Percentiles rank a stretch among this genome's conserved stretches.
Conservation (phyloP, 2,329 filamentous ascomycete species). For the Simplicillium sp. region DNA sequence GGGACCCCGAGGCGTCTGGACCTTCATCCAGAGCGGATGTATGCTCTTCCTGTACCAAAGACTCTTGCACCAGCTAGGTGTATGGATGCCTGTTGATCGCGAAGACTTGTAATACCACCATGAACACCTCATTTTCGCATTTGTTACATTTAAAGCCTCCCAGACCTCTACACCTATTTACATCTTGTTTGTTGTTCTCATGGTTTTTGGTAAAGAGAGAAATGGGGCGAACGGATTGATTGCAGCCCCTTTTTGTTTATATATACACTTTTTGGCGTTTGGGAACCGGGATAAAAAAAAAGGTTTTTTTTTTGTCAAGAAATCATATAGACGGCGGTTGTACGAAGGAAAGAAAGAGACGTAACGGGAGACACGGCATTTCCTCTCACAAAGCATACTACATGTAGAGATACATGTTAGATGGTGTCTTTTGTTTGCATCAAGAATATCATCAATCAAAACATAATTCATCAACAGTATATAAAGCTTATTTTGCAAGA, state of each 20-base stretch:
- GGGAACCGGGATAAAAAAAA: neutral
- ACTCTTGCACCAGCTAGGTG: conserved; percentile 67
- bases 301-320: no score
- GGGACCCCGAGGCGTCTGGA: conserved; percentile 89
- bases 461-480: conserved; percentile 1
- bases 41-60: conserved; percentile 96
- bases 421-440: neutral
- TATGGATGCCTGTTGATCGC: conserved; percentile 24
- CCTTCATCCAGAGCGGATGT: conserved; percentile 89
- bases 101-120: conserved; percentile 12
- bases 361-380: neutral
- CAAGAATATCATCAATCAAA: conserved; percentile 1
- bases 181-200: neutral
- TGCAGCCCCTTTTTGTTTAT: neutral
- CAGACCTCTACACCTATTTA: neutral
- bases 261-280: neutral
- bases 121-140: conserved; percentile 7
- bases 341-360: neutral
- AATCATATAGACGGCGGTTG: no score
- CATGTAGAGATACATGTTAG: conserved; percentile 2
- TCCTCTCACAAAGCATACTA: conserved; percentile 1
- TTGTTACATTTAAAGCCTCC: neutral
- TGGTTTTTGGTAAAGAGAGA: neutral
- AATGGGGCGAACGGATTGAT: neutral
- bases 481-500: neutral